Evolutionary conservation across 2,329 filamentous ascomycete species (phyloP).

Genomic region (Shiraia bambusicola): DNA sequence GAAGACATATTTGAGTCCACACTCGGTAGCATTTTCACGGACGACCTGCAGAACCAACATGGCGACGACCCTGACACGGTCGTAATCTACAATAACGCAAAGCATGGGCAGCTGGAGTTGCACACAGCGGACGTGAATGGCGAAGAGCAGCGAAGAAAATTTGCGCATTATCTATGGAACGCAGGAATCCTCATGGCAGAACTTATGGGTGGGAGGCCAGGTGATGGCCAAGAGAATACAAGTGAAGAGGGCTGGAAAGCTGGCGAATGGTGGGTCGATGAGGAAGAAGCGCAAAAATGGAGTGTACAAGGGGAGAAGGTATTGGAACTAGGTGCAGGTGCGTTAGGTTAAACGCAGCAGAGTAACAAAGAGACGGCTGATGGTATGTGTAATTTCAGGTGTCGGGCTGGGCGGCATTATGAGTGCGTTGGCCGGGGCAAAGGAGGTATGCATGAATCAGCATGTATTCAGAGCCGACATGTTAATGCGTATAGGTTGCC

Average conservation of each 20-base stretch:
- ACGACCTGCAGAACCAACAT: conserved; percentile 67
- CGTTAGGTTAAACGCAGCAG: conserved; percentile 37
- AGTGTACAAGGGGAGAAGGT: conserved; percentile 54
- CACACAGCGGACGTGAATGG: conserved; percentile 49
- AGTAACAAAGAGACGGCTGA: conserved; percentile 26
- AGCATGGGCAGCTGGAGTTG: conserved; percentile 41
- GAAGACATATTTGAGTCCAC: conserved; percentile 63
- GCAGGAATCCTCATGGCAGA: conserved; percentile 53
- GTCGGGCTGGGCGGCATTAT: conserved; percentile 53
- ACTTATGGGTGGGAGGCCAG: conserved; percentile 40
- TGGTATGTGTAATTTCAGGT: conserved; percentile 29
- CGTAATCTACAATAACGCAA: conserved; percentile 58
- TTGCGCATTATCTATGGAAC: conserved; percentile 76
- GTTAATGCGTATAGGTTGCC: conserved; percentile 46
- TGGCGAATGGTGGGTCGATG: conserved; percentile 36
- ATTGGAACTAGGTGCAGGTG: conserved; percentile 69
- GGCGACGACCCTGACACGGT: conserved; percentile 59
- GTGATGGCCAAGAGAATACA: conserved; percentile 7
- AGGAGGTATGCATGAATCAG: conserved; percentile 42
- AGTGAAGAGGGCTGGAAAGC: conserved; percentile 21
- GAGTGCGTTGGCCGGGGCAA: conserved; percentile 48
- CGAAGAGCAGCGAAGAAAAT: conserved; percentile 61
- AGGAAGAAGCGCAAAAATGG: conserved; percentile 43
- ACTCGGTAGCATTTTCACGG: conserved; percentile 66
- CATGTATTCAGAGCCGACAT: neutral